Conservation (phyloP, 495 filamentous ascomycete species). For the Cenococcum geophilum region DNA sequence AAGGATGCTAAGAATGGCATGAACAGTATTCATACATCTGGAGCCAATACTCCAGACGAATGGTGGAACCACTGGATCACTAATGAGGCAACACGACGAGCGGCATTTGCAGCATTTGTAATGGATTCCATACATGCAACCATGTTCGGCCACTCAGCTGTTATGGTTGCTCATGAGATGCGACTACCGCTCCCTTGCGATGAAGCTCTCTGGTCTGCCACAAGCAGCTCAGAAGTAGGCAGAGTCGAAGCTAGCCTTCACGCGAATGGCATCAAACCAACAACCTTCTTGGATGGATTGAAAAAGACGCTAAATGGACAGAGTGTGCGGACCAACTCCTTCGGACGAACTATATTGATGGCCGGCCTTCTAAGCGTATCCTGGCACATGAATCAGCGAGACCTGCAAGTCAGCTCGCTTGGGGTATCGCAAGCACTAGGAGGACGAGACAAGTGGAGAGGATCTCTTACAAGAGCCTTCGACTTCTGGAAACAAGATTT, state of each 20-base stretch:
- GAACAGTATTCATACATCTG: constrained; percentile 32
- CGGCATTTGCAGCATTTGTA: constrained; percentile 91
- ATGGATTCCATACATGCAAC: constrained; percentile 94
- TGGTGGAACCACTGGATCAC: constrained; percentile 98
- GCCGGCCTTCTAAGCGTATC: constrained; percentile 86
- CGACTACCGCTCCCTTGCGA: constrained; percentile 88
- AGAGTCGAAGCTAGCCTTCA: constrained; percentile 77
- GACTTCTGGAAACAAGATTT: constrained; percentile 95
- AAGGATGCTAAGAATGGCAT: constrained; percentile 49
- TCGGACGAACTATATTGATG: constrained; percentile 94
- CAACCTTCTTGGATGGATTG: constrained; percentile 84
- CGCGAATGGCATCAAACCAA: constrained; percentile 77
- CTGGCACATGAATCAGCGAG: constrained; percentile 97
- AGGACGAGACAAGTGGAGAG: constrained; percentile 88
- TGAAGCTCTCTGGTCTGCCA: constrained; percentile 88
- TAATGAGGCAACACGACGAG: constrained; percentile 81
- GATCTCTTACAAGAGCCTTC: constrained; percentile 79
- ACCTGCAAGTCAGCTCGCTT: constrained; percentile 87
- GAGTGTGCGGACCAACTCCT: constrained; percentile 84
- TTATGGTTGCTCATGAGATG: constrained; percentile 97
- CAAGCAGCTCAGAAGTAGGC: constrained; percentile 79
- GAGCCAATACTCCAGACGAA: constrained; percentile 66
- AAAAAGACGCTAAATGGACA: constrained; percentile 86
- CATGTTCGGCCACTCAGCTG: constrained; percentile 96
- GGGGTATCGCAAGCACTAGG: constrained; percentile 73